Base-by-base conservation (phyloP, 768 basidiomycete species). In the Panellus pusillus region DNA sequence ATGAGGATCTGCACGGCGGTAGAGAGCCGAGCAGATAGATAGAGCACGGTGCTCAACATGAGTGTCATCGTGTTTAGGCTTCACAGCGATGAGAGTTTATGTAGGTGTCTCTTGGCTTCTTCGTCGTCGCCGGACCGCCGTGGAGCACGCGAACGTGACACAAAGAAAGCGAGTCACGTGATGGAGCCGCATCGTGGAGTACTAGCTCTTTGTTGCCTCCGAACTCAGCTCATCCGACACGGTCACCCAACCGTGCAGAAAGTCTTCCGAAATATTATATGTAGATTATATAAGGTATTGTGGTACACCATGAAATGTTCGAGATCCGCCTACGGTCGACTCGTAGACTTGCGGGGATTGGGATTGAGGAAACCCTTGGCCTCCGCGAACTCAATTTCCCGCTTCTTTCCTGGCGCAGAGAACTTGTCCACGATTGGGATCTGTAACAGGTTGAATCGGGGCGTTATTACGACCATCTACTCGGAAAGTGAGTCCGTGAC, bases 401-500 rank as follows among this genome's bases (percentile, higher is more conserved):
- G 83, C 32, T 76, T 18, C 78, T 75, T 5, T 83, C 79, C 12
- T 1, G 87, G 79, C n/a, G 94, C 91, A 69, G 91, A 93, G 72
- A 84, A 96, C 68, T 93, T 86, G 76, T 98, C 94, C 41, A 91
- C 74, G 65, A 98, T 97, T 2, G 96, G 96, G 60, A 96, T 91
- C 68, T 96, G 93, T 17, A 98, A 75, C 20, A 97, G 70, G 66
- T 98, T 98, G 83, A 96, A 93, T 77, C 93, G 93, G 36, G 91
- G 91, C 0, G 96, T 98, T 61, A 98, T 89, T 44, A 97, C 86
- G 19, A 93, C 87, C 87, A 98, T 89, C 59, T 91, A 86, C 69
- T 6, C 3, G 36, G 27, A 27, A 37, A 11, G 3, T 50, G 9
- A 35, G 41, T 27, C 3, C 15, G 20, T 14, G 13, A 14, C n/a